A percentile compares a stretch with the other conserved stretches of the same genome.
Conservation (phyloP, 2,329 filamentous ascomycete genomes). For the Cladorrhinum sp. region DNA sequence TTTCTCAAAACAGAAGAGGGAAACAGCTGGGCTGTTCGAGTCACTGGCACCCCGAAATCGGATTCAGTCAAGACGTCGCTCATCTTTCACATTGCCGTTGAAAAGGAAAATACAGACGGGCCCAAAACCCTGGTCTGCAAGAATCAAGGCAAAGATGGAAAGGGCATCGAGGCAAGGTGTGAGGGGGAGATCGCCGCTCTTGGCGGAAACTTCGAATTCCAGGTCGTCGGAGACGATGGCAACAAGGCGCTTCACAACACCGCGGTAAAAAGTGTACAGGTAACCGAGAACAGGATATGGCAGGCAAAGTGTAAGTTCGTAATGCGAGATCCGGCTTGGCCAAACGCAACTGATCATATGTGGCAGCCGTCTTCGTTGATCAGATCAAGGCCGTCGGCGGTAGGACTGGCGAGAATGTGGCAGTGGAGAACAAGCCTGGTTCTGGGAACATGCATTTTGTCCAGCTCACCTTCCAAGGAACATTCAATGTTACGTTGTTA, state of each 20-base stretch:
- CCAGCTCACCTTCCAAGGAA: conserved; percentile 85
- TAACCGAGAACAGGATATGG: conserved; percentile 63
- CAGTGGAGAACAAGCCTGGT: conserved; percentile 59
- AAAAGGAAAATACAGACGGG: conserved; percentile 65
- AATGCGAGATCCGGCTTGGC: neutral
- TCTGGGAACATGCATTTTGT: conserved; percentile 80
- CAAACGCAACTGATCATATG: neutral
- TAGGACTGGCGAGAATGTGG: conserved; percentile 44
- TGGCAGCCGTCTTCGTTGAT: conserved; percentile 44
- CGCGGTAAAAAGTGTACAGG: conserved; percentile 66
- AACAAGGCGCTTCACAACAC: conserved; percentile 69
- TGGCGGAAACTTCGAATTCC: conserved; percentile 76
- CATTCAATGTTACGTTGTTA: conserved; percentile 91
- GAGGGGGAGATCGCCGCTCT: conserved; percentile 67
- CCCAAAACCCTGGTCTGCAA: conserved; percentile 56
- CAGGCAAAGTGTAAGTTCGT: conserved; percentile 50
- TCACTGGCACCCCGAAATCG: conserved; percentile 74
- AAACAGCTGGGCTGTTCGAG: conserved; percentile 86
- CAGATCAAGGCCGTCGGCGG: conserved; percentile 51
- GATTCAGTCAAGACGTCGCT: conserved; percentile 73
- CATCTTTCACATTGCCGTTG: conserved; percentile 77
- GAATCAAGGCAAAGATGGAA: conserved; percentile 46
- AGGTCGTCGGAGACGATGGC: conserved; percentile 67
- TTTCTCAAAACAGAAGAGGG: conserved; percentile 87
- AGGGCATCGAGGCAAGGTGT: conserved; percentile 57